These are phyloP conservation scores for Claviceps arundinis DNA, from an alignment of 2,329 filamentous ascomycete genomes.

Conservation along the genomic window DNA sequence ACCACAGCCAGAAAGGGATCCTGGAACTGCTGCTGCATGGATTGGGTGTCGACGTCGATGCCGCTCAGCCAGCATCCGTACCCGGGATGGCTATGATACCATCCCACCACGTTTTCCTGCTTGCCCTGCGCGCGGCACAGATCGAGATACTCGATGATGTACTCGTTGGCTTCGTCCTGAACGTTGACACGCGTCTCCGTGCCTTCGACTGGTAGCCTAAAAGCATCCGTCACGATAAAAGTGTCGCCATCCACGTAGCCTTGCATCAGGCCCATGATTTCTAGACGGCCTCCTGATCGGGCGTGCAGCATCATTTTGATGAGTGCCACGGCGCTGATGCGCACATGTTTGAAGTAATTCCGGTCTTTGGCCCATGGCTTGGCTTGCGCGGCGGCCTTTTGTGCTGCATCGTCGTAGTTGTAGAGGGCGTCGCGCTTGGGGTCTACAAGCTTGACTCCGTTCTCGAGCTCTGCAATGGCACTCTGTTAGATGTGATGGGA, in stretches of 20 bases:
- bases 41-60: slow-evolving; percentile 85
- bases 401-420: slow-evolving; percentile 56
- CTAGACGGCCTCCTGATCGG: slow-evolving; percentile 79
- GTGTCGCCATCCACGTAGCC: slow-evolving; percentile 77
- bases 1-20: slow-evolving; percentile 94
- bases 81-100: slow-evolving; percentile 96
- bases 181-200: slow-evolving; percentile 98
- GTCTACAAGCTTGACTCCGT: slow-evolving; percentile 72
- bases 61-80: slow-evolving; percentile 97
- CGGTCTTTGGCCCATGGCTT: slow-evolving; percentile 69
- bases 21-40: slow-evolving; percentile 68
- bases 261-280: slow-evolving; percentile 98
- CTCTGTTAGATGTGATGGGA: neutral
- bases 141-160: slow-evolving; percentile 78
- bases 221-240: slow-evolving; percentile 87
- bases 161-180: slow-evolving; percentile 91
- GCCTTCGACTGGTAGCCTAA: slow-evolving; percentile 86
- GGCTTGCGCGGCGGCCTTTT: slow-evolving; percentile 50
- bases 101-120: slow-evolving; percentile 86
- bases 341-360: slow-evolving; percentile 83
- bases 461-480: slow-evolving; percentile 64
- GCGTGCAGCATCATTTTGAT: slow-evolving; percentile 99
- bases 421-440: slow-evolving; percentile 84
- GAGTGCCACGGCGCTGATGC: slow-evolving; percentile 84
- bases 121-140: slow-evolving; percentile 62